phyloP scores from a whole-genome alignment of 805 yeast species.

The Yarrowia deformans region DNA sequence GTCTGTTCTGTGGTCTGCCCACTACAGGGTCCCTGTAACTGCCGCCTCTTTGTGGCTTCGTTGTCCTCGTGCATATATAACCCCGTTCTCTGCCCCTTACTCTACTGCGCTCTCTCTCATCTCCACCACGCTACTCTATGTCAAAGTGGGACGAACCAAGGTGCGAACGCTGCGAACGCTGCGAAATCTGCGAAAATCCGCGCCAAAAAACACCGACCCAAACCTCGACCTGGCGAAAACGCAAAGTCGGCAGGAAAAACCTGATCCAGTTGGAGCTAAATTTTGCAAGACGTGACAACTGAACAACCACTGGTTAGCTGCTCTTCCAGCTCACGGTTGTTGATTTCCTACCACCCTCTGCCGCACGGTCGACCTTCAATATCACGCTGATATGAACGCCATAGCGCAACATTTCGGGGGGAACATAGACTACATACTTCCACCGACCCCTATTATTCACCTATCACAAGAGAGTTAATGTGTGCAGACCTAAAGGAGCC shows the following conservation, averaged over 20 bases:
- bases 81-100: constrained; percentile 6
- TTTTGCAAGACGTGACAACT: too few species aligned
- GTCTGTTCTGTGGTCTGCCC: too few species aligned
- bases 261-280: background rate
- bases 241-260: background rate
- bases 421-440: background rate
- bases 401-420: background rate
- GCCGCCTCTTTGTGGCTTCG: background rate
- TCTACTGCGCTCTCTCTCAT: constrained; percentile 28
- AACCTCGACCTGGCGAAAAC: background rate
- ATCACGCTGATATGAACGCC: background rate
- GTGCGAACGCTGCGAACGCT: too few species aligned
- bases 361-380: background rate
- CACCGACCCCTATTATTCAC: background rate
- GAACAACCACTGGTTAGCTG: too few species aligned
- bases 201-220: background rate
- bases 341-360: background rate
- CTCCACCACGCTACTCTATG: constrained; percentile 29
- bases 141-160: constrained; percentile 12
- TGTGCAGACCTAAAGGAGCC: background rate
- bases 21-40: background rate
- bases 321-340: too few species aligned
- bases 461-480: constrained; percentile 31
- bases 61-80: background rate
- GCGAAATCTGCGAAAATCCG: background rate